These are phyloP conservation scores for Trametes sanguinea DNA, from an alignment of 768 basidiomycete species.

Conservation along the genomic window DNA sequence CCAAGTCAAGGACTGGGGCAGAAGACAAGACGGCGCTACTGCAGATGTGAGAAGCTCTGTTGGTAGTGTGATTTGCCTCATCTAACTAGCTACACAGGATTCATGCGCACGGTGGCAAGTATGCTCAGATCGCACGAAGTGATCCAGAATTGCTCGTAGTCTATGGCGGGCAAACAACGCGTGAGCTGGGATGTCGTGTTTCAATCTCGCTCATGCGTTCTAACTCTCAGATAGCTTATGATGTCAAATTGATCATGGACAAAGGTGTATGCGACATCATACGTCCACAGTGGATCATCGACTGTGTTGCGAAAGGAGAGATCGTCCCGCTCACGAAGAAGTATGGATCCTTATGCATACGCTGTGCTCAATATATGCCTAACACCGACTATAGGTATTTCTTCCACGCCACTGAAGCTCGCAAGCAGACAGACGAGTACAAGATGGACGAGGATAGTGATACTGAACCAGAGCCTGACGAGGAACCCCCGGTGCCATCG, in stretches of 20 bases:
- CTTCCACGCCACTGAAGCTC: constrained; percentile 65
- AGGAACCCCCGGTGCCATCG: constrained; percentile 4
- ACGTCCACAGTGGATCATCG: constrained; percentile 78
- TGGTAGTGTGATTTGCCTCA: neutral
- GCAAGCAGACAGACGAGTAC: constrained; percentile 56
- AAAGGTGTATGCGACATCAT: constrained; percentile 74
- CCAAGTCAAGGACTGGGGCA: constrained; percentile 65
- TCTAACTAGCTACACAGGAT: constrained; percentile 46
- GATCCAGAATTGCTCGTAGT: constrained; percentile 58
- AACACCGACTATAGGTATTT: constrained; percentile 58
- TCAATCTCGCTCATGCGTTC: neutral
- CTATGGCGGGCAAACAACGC: constrained; percentile 68
- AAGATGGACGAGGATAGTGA: constrained; percentile 39
- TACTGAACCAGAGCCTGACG: constrained; percentile 20
- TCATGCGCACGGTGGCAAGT: constrained; percentile 66
- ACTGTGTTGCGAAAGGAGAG: constrained; percentile 65
- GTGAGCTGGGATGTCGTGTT: constrained; percentile 44
- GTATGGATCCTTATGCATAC: constrained; percentile 39
- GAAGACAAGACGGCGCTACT: constrained; percentile 70
- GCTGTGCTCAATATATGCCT: neutral
- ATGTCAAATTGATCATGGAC: constrained; percentile 68
- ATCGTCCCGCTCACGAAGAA: constrained; percentile 65
- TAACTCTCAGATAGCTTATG: constrained; percentile 51
- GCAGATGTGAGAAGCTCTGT: constrained; percentile 53
- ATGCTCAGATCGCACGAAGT: constrained; percentile 59